A percentile compares a stretch with the other conserved stretches of the same genome.
These are phyloP conservation scores for Alternaria arbusti DNA, from an alignment of 2,329 filamentous ascomycete species.

Conservation along the genomic window DNA sequence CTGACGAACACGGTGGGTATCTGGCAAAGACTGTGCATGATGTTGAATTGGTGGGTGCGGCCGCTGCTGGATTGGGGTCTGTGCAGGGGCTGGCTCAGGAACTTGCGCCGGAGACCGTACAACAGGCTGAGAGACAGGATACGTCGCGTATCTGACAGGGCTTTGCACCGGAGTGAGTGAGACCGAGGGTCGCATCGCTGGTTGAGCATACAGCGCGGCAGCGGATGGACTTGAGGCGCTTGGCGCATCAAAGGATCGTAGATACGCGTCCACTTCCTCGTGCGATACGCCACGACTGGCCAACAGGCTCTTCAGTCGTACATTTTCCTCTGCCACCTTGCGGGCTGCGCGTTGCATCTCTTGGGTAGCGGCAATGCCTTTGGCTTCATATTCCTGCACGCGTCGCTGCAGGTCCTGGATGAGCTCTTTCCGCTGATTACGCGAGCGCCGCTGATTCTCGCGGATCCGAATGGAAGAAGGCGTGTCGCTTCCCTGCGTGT, in stretches of 20 bases:
- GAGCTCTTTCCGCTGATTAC: slow-evolving; percentile 74
- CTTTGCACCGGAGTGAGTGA: not conserved
- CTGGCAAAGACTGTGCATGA: not conserved
- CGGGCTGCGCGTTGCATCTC: slow-evolving; percentile 74
- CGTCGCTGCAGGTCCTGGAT: slow-evolving; percentile 69
- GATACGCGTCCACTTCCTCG: slow-evolving; percentile 28
- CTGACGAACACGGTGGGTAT: not conserved
- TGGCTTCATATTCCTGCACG: slow-evolving; percentile 65
- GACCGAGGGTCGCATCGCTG: not conserved
- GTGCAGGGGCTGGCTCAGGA: not conserved
- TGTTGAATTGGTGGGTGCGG: not conserved
- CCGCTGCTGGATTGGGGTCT: not conserved
- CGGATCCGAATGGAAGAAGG: slow-evolving; percentile 61
- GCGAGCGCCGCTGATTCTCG: slow-evolving; percentile 76
- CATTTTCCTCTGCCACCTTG: slow-evolving; percentile 72
- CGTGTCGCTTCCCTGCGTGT: slow-evolving; percentile 36
- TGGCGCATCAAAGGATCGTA: slow-evolving; percentile 19
- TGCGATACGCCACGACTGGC: slow-evolving; percentile 27
- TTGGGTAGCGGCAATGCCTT: slow-evolving; percentile 68
- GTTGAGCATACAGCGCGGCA: not conserved
- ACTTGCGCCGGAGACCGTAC: not conserved
- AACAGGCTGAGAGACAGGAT: not conserved
- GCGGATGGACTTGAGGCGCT: not conserved
- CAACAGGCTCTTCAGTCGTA: slow-evolving; percentile 64
- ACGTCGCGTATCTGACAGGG: not conserved